Conservation (phyloP, 192 early-diverging fungal genomes). For the Coemansia sp. region DNA sequence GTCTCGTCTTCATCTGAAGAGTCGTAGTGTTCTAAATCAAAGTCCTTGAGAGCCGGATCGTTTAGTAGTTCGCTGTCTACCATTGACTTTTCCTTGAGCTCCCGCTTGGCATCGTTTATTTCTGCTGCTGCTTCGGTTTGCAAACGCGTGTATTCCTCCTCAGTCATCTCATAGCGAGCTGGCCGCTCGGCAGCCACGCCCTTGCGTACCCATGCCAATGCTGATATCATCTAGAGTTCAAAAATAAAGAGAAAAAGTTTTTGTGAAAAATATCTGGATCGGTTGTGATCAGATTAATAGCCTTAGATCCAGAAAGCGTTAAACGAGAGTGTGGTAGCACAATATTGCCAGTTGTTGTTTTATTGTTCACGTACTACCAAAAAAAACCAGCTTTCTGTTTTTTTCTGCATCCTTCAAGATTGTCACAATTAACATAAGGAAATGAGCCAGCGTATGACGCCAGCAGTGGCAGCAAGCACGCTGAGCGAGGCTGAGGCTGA, state of each 20-base stretch:
- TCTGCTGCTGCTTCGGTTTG: constrained; percentile 64
- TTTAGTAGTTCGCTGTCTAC: constrained; percentile 31
- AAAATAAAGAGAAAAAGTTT: constrained; percentile 16
- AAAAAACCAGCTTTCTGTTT: too few species aligned
- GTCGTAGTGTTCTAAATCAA: constrained; percentile 95
- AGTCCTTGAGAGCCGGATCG: constrained; percentile 71
- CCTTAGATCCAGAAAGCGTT: too few species aligned
- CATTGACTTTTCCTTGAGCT: constrained; percentile 46
- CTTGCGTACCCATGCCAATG: constrained; percentile 88
- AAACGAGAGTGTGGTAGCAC: too few species aligned
- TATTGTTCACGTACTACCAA: too few species aligned
- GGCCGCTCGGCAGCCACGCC: constrained; percentile 86
- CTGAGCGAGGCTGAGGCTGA: constrained; percentile 13
- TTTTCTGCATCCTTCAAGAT: too few species aligned
- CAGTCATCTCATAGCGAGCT: constrained; percentile 75
- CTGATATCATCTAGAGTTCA: constrained; percentile 73
- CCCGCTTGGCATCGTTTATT: constrained; percentile 62
- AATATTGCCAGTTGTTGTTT: too few species aligned
- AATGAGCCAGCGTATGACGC: constrained; percentile 16
- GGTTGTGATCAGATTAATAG: too few species aligned
- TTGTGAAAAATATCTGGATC: constrained; percentile 1
- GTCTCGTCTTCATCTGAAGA: constrained; percentile 59
- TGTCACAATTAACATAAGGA: background rate
- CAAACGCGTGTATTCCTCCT: constrained; percentile 85
- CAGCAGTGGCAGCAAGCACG: constrained; percentile 1